Base-by-base conservation (phyloP, 352 stramenopile genomes). In the Globisporangium spinosum region DNA sequence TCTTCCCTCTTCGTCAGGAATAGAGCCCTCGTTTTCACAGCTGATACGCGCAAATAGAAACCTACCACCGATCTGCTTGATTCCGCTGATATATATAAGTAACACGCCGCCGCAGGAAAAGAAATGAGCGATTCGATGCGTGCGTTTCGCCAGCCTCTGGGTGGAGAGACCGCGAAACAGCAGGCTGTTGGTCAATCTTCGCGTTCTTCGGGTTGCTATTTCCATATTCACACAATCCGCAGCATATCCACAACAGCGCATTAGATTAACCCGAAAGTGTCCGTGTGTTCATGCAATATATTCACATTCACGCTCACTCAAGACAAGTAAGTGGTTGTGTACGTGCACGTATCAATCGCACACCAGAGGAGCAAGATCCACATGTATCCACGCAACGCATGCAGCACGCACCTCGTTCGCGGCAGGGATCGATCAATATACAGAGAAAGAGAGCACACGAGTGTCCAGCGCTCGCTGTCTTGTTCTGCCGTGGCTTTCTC, bases 21-120 rank as follows among this genome's bases (percentile, higher is more conserved):
- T 59, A 59, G 54, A 23, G 7, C 20, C 6, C 9, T 8, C 1
- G 51, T 3, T 10, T 29, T 40, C 2, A 12, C 22, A 22, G 53
- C n/a, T 23, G 53, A 13, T 17, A 2, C 23, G 51, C 51, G 29
- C 51, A 58, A 58, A 58, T 58, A 58, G 53, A 58, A 38, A 38
- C 22, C 53, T 25, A 35, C 53, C 6, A 35, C 53, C 6, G 38
- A 47, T 20, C 38, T 5, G 12, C 38, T 47, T 5, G 12, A 5
- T 47, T 47, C 1, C 38, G 38, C 12, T 47, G 12, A 4, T 20
- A 20, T 20, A 45, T 20, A 20, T 20, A 47, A 47, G n/a, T 20
- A 47, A 20, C 38, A 47, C 38, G 38, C 35, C 0, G 38, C 38
- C 35, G 35, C 35, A 17, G 35, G 3, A 47, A 47, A 47, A 47